Evolutionary conservation across 2,329 filamentous ascomycete genomes (phyloP).

Genomic region (Geosmithia flava): DNA sequence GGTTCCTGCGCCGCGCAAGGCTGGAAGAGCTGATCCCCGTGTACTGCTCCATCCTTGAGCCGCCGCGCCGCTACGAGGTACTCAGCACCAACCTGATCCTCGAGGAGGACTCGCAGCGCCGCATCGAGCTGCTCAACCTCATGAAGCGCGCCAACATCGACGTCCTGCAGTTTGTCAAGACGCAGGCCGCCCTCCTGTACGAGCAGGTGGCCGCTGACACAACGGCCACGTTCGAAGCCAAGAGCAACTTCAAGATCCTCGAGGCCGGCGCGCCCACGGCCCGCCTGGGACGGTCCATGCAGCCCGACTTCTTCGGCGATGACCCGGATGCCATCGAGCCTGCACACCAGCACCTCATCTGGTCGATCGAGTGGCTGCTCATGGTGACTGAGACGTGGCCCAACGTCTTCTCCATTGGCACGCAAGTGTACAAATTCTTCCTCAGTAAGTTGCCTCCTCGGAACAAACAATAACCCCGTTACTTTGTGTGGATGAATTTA

Average conservation of each 20-base stretch:
- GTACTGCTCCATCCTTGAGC: constrained; percentile 70
- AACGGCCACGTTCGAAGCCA: constrained; percentile 21
- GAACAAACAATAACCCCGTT: not conserved
- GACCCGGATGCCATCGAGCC: constrained; percentile 38
- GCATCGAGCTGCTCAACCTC: constrained; percentile 56
- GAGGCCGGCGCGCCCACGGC: constrained; percentile 19
- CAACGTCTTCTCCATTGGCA: constrained; percentile 55
- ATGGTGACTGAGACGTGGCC: constrained; percentile 62
- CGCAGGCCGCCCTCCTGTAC: constrained; percentile 45
- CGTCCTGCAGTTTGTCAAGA: constrained; percentile 58
- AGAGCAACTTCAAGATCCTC: constrained; percentile 37
- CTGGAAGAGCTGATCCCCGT: constrained; percentile 72
- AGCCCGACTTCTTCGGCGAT: constrained; percentile 57
- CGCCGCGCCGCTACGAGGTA: constrained; percentile 52
- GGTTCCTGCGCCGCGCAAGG: constrained; percentile 58
- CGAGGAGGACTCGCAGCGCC: constrained; percentile 52
- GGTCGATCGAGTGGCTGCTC: constrained; percentile 75
- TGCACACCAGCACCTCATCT: constrained; percentile 60
- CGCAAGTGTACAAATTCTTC: constrained; percentile 70
- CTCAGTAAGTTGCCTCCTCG: constrained; percentile 49
- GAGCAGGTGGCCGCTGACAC: constrained; percentile 26
- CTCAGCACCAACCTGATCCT: constrained; percentile 68
- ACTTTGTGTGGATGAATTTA: no score
- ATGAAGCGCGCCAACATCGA: constrained; percentile 68
- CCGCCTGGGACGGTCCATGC: constrained; percentile 48